Conservation (phyloP, 106 monocot species). For the Allium sativum region DNA sequence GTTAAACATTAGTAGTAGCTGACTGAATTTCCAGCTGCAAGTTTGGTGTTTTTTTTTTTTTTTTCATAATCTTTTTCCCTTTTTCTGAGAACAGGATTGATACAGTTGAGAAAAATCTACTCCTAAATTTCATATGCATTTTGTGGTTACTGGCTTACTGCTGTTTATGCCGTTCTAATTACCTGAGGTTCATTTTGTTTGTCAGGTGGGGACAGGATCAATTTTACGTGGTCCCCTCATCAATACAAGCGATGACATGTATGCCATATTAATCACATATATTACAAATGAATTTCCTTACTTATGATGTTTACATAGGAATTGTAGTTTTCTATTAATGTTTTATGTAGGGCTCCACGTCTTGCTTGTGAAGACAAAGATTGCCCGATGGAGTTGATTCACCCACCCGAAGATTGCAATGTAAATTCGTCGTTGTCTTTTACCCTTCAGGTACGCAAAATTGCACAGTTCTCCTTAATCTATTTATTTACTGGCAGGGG, state of each 20-base stretch:
- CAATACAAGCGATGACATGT: constrained; percentile 71
- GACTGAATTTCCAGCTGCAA: no score
- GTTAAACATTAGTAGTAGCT: no score
- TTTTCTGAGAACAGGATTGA: not conserved
- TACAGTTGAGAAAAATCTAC: no score
- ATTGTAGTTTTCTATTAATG: not conserved
- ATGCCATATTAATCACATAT: constrained; percentile 15
- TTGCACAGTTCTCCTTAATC: no score
- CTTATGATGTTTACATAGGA: not conserved
- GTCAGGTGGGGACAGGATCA: constrained; percentile 84
- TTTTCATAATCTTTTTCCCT: not conserved
- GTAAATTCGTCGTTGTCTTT: constrained; percentile 81
- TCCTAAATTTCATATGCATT: no score
- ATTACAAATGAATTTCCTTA: not conserved
- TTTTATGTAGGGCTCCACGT: constrained; percentile 52
- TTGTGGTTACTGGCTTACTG: no score
- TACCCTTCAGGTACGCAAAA: constrained; percentile 60
- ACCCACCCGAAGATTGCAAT: constrained; percentile 94
- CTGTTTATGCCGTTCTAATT: not conserved
- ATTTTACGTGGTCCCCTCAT: constrained; percentile 65
- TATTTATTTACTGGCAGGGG: no score
- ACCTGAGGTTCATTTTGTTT: not conserved
- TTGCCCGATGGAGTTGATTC: constrained; percentile 72
- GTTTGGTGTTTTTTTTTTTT: no score
- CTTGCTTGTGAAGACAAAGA: constrained; percentile 50